phyloP scores from a whole-genome alignment of 2,329 filamentous ascomycete genomes.

The Ophiostoma ips region DNA sequence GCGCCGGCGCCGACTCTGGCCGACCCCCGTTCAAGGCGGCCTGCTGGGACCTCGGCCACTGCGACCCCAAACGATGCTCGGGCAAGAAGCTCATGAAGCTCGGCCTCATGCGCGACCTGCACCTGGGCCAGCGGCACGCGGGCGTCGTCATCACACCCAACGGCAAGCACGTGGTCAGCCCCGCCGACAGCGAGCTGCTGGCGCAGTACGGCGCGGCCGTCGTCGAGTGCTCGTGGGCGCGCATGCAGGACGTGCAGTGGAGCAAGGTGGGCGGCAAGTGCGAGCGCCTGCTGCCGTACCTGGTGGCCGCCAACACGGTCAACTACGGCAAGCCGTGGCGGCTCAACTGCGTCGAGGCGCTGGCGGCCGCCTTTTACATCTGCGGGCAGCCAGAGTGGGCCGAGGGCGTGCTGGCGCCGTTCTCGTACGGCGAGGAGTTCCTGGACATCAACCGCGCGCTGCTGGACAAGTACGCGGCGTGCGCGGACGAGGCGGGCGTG shows the following conservation, averaged over 20 bases:
- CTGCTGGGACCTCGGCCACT: conserved; percentile 96
- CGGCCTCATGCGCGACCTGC: conserved; percentile 83
- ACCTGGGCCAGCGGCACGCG: conserved; percentile 79
- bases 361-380: conserved; percentile 86
- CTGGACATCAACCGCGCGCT: conserved; percentile 78
- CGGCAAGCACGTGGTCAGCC: conserved; percentile 71
- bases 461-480: conserved; percentile 73
- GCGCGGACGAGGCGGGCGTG: conserved; percentile 64
- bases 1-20: conserved; percentile 23
- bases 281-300: conserved; percentile 79
- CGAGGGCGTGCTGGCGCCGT: conserved; percentile 64
- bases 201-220: conserved; percentile 87
- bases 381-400: conserved; percentile 90
- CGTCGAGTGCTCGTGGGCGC: conserved; percentile 93
- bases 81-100: conserved; percentile 88
- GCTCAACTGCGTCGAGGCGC: conserved; percentile 87
- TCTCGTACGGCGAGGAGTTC: conserved; percentile 80
- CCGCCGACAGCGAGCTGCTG: conserved; percentile 67
- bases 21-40: conserved; percentile 66
- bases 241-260: conserved; percentile 85
- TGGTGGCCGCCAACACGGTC: conserved; percentile 90
- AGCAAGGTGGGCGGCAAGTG: conserved; percentile 83
- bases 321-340: conserved; percentile 96
- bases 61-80: conserved; percentile 91
- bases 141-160: conserved; percentile 94